Base-by-base conservation (phyloP, 225 moss, liverwort and hornwort genomes). In the Polytrichum commune region DNA sequence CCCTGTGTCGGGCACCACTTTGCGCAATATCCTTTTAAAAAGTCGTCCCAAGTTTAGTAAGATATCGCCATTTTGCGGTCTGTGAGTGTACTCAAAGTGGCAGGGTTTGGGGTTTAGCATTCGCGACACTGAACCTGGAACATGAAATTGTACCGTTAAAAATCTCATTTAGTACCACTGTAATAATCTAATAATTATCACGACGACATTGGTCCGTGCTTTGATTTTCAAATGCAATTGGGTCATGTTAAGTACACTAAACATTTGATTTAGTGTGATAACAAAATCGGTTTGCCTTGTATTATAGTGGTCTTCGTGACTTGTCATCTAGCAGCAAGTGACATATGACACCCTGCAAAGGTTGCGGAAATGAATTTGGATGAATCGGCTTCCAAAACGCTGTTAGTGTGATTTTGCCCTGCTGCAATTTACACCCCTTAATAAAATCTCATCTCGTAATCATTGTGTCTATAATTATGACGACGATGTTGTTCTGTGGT, bases 21-120 rank as follows among this genome's bases (percentile, higher is more conserved):
- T 97, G 75, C 90, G 97, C 82, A 84, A 97, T 97, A 97, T 97
- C 97, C 97, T 94, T 68, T 70, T 22, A 46, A 46, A 46, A 46
- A 46, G 10, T 46, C 46, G 4, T 38, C 27, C 22, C 7, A 63
- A 38, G 60, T 69, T 68, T 46, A 16, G 27, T 7, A 16, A 60
- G 58, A 27, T 9, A 18, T 27, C 28, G 9, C 32, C 23, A 2
- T 6, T 25, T 6, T 27, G 18, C 24, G 13, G 3, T 25, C 18
- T 9, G 26, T 18, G 24, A 22, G 64, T 26, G 63, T 27, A 23
- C n/a, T 18, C 13, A 18, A 29, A 29, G 22, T 55, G 18, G 46
- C 54, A 4, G 16, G 28, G 25, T 6, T 18, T 64, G n/a, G 23
- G 63, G 5, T 54, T 54, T 8, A 33, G 18, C 22, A 23, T 33